Evolutionary conservation across 2,329 filamentous ascomycete genomes (phyloP), one percentile per base, ranked within the genome.

Genomic region (Ploettnerulaceae sp.): DNA sequence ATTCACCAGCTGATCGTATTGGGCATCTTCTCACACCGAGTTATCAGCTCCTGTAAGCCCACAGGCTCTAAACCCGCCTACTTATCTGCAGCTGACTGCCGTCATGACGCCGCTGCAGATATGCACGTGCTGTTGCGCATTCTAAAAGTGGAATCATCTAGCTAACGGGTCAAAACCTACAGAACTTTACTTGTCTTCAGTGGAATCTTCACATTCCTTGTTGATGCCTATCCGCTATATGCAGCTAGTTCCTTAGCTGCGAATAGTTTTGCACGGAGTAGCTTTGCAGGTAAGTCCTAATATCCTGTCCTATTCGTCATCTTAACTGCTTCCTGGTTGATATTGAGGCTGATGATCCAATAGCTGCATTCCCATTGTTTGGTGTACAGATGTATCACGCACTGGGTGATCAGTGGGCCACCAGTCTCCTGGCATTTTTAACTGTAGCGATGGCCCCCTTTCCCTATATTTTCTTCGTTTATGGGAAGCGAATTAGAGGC

Each of bases 151-250:
- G 43, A 28, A 43, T 49, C 26, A 37, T 28, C 48, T 56, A 28
- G 55, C 60, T 61, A 61, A 63, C 56, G 50, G 50, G n/a, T 52
- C 51, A 48, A 47, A 48, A 52, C 37, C 34, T 50, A 37, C 46
- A 88, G 86, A 42, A 83, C 79, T 44, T 76, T 95, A 50, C 76
- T 94, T 48, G 80, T 85, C 22, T 96, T 88, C 67, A 83, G 80
- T 47, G 88, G 89, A 42, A 80, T 94, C 55, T 95, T 95, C 66
- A 94, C 89, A 9, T 95, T 94, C 68, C 53, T 64, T 67, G 84
- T 87, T 56, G 86, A 89, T 64, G 83, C 84, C 17, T 90, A 90
- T 66, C 83, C 84, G 44, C 66, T 79, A 20, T 89, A 86, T 63
- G 84, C 85, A 20, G 86, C 86, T 36, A 82, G 76, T 48, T 88